Evolutionary conservation across 2,329 filamentous ascomycete genomes (phyloP).

Genomic region (Lachnellula arida): DNA sequence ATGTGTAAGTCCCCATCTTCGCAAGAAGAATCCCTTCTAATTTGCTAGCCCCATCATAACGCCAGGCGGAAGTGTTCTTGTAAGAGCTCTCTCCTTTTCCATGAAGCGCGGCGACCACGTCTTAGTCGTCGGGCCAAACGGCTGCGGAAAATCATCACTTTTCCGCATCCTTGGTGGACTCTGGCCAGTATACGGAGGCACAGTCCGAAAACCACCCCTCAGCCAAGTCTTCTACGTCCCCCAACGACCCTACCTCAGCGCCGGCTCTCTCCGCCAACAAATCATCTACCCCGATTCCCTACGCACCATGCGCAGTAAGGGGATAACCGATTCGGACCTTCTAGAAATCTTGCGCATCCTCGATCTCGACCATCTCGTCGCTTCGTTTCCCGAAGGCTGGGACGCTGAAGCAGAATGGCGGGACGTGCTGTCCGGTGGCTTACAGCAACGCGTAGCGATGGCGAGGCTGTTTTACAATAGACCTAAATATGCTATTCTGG

Average conservation of each 20-base stretch:
- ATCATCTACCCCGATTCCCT: conserved; percentile 93
- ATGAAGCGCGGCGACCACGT: conserved; percentile 85
- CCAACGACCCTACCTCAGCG: conserved; percentile 87
- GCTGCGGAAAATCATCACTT: conserved; percentile 91
- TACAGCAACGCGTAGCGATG: conserved; percentile 97
- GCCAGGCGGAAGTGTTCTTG: conserved; percentile 89
- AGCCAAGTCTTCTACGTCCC: conserved; percentile 98
- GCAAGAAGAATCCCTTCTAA: background rate
- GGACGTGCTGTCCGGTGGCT: conserved; percentile 83
- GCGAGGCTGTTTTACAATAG: conserved; percentile 90
- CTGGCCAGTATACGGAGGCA: conserved; percentile 96
- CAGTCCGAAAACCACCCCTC: conserved; percentile 84
- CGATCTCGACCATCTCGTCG: conserved; percentile 77
- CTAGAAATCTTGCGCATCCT: conserved; percentile 71
- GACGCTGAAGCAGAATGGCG: conserved; percentile 96
- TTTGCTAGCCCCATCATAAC: conserved; percentile 74
- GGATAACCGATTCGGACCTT: conserved; percentile 77
- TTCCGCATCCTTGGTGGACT: conserved; percentile 95
- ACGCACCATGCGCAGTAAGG: conserved; percentile 80
- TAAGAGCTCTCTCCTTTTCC: conserved; percentile 79
- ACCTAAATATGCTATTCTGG: conserved; percentile 89
- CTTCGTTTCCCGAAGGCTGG: conserved; percentile 73
- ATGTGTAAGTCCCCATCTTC: conserved; percentile 55
- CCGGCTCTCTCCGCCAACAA: conserved; percentile 89
- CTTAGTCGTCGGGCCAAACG: conserved; percentile 88